phyloP scores from a whole-genome alignment of 1,284 basidiomycete species.

The Irpex lacteus region DNA sequence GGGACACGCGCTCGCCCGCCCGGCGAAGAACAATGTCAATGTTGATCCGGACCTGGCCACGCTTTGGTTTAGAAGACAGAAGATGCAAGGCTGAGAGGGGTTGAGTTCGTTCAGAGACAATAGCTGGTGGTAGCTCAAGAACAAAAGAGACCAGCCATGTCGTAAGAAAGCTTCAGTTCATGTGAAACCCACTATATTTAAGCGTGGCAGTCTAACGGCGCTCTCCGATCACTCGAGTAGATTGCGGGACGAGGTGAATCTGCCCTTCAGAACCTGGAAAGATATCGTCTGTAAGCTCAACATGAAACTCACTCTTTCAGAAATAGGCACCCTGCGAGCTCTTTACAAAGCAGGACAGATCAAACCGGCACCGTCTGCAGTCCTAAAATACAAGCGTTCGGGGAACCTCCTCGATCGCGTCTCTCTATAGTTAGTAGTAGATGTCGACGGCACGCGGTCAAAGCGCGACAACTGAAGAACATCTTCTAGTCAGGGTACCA shows the following conservation, averaged over 20 bases:
- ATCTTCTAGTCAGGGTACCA: constrained; percentile 66
- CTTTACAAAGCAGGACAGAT: constrained; percentile 43
- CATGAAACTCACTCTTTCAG: constrained; percentile 36
- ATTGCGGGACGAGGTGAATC: too few relatives aligned
- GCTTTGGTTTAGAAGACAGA: neutral
- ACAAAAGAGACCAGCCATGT: neutral
- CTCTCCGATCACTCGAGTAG: neutral
- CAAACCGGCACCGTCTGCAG: constrained; percentile 22
- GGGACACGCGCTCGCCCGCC: neutral
- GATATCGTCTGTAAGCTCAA: neutral
- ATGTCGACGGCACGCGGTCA: neutral
- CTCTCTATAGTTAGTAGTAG: constrained; percentile 55
- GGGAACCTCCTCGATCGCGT: constrained; percentile 46
- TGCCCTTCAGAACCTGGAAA: too few relatives aligned
- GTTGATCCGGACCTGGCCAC: constrained; percentile 3
- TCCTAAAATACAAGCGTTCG: constrained; percentile 35
- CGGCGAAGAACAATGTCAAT: constrained; percentile 10
- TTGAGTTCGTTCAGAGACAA: neutral
- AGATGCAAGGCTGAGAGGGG: neutral
- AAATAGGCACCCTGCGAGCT: constrained; percentile 50
- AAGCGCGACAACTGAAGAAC: neutral
- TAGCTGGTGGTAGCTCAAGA: neutral
- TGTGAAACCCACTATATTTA: neutral
- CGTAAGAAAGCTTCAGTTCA: neutral
- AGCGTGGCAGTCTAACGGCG: neutral